A percentile compares a stretch with the other conserved stretches of the same genome.
Conservation (phyloP, 805 yeast genomes). For the Brettanomyces bruxellensis region DNA sequence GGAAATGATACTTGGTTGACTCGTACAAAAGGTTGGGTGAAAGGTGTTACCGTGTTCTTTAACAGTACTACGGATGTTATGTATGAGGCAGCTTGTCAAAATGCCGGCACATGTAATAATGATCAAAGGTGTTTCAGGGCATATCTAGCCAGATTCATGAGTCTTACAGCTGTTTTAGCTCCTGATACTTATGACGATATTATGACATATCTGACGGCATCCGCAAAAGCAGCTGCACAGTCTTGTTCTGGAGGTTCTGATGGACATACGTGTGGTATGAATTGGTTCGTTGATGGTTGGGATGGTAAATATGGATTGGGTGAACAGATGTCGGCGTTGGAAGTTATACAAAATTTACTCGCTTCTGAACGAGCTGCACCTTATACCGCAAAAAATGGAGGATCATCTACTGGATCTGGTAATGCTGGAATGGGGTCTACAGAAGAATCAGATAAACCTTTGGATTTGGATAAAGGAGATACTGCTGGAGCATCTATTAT, state of each 20-base stretch:
- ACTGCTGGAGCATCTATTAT: constrained; percentile 64
- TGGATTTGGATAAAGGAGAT: constrained; percentile 34
- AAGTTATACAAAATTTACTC: constrained; percentile 44
- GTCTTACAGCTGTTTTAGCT: constrained; percentile 61
- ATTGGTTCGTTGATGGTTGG: constrained; percentile 54
- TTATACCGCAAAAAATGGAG: constrained; percentile 29
- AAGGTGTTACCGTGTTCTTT: constrained; percentile 52
- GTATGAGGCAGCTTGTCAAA: constrained; percentile 83
- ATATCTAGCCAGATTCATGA: constrained; percentile 65
- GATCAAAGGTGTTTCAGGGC: constrained; percentile 95
- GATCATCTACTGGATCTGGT: constrained; percentile 40
- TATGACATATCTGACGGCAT: constrained; percentile 29
- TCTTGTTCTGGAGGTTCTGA: constrained; percentile 70
- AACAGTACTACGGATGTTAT: constrained; percentile 35
- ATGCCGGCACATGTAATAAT: constrained; percentile 52
- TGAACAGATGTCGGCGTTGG: constrained; percentile 71
- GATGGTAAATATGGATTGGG: constrained; percentile 68
- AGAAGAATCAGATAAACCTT: constrained; percentile 30
- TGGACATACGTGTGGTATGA: constrained; percentile 66
- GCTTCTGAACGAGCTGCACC: constrained; percentile 41
- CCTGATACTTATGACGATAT: constrained; percentile 42
- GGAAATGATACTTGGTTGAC: constrained; percentile 55
- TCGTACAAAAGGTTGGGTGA: constrained; percentile 46
- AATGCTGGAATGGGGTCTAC: constrained; percentile 53
- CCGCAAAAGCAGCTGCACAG: constrained; percentile 61